Evolutionary conservation across 192 early-diverging fungal genomes (phyloP), one percentile per base, ranked within the genome.

Genomic region (Coemansia sp.): DNA sequence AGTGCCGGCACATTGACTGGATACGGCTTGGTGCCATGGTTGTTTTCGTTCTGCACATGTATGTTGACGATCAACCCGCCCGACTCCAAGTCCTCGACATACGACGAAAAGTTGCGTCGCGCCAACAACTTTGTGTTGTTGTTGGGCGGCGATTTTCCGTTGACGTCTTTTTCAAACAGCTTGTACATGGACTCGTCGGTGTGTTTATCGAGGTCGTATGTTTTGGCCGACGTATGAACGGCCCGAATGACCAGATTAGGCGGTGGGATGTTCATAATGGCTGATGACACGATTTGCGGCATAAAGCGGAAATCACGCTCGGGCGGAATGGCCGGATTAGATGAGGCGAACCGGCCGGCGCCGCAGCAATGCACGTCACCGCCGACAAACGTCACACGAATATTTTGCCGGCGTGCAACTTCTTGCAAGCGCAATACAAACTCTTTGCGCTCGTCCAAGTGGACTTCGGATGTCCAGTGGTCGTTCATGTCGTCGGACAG

Each of bases 401-500:
- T 68, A 31, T 68, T 68, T 21, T 69, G 75, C 25, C 69, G 60
- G 6, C 76, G 68, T 17, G 93, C 86, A 70, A 91, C 83, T 6
- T 73, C 65, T 64, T 93, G 91, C 34, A 95, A 72, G 20, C 82
- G 64, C 47, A 79, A 69, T 10, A 95, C 80, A 57, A 93, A 73
- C 19, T 61, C 56, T 60, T 78, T 85, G 59, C 92, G 88, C 69
- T 95, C 93, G 4, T 70, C 83, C 52, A 83, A 70, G 57, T 94
- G 90, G 50, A 83, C 78, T 17, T 78, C 78, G 47, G 87, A 84
- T 4, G 90, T 89, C 83, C 82, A 87, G 70, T 85, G 89, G 74
- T 94, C 93, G 74, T 88, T 88, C 85, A 94, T 78, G 62, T 94
- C 93, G 71, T 95, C 93, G 20, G 87, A 74, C 28, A 95, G 79